Base-by-base conservation (phyloP, 768 basidiomycete species). In the Amanita pallidorosea region DNA sequence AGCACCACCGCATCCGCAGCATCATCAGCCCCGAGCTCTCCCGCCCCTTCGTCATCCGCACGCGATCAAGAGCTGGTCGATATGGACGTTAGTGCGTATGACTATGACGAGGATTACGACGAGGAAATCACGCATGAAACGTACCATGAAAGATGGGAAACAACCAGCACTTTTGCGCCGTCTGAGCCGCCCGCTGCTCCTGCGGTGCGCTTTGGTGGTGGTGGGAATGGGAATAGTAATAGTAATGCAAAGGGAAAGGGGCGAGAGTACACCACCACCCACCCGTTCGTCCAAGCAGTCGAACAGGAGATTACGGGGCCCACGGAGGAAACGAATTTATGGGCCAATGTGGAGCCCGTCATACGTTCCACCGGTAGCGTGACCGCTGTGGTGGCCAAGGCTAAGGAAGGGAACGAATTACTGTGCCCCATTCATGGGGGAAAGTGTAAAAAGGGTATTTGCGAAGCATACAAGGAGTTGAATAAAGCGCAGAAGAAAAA, bases 381-480 rank as follows among this genome's bases (percentile, higher is more conserved):
- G 36, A 23, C 36, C 3, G 47, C 47, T 5, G 37, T 22, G 11
- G 47, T 22, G 22, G 27, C 36, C 15, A 36, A 37, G 3, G 47
- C 47, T 4, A 49, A 37, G n/a, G n/a, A 25, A 17, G 9, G 3
- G 18, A 40, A 37, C 3, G 29, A 27, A 29, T 13, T 12, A 5
- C 0, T 49, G 4, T 49, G 47, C 36, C 47, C 47, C 20, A 37
- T 49, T 9, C 47, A 49, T 23, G 17, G 25, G 17, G 36, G 36
- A 2, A 40, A 49, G 36, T 49, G 47, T 29, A 49, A 29, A 12
- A 49, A 23, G 13, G 47, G 47, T 9, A 49, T 49, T 25, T 49
- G 47, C 5, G 36, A 35, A 15, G 36, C 23, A 18, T 49, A 49
- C n/a, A 37, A 35, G 23, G 25, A 29, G 37, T 8, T 37, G 17